Base-by-base conservation (phyloP, 441 rosid species). In the Erodium texanum region DNA sequence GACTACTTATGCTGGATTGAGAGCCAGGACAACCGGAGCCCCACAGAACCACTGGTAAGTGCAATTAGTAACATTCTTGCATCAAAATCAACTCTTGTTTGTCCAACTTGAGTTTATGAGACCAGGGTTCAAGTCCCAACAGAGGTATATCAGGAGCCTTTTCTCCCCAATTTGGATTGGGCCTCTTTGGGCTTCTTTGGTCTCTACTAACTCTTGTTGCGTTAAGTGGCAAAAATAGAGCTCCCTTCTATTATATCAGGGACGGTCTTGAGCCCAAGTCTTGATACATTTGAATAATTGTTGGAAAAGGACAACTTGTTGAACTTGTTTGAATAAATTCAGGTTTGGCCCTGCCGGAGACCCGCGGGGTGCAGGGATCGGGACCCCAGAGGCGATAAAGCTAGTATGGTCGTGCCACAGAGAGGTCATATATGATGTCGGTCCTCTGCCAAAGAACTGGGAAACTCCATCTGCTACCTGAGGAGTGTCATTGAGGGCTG, bases 341-440 rank as follows among this genome's bases (percentile, higher is more conserved):
- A 93, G 98, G 97, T 94, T 94, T 76, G 99, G 99, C 75, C 99
- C 97, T 0, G 88, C 97, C 0, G 99, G 99, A 32, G 99, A 94
- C 78, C 99, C 99, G 0, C 85, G 97, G 80, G 97, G 99, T 38
- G 99, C 99, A 0, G 99, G 99, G 64, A 94, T 94, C 56, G 99
- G 99, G 52, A 92, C 97, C 16, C 97, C 99, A 0, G 99, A 94
- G 70, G 99, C 99, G 1, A 91, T 94, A 85, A 92, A 84, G 84
- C 86, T 92, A 2, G 99, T 94, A 9, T 94, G 99, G 99, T 94
- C 99, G 70, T 89, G 97, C 83, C 99, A 94, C 74, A 84, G 97
- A 75, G 99, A 94, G 71, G 54, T 94, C 76, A 94, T 94, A 65
- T 94, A 89, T 15, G 99, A 94, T 68, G 22, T 75, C 24, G 99